Base-by-base conservation (phyloP, 306 rosid species). In the Datisca glomerata region DNA sequence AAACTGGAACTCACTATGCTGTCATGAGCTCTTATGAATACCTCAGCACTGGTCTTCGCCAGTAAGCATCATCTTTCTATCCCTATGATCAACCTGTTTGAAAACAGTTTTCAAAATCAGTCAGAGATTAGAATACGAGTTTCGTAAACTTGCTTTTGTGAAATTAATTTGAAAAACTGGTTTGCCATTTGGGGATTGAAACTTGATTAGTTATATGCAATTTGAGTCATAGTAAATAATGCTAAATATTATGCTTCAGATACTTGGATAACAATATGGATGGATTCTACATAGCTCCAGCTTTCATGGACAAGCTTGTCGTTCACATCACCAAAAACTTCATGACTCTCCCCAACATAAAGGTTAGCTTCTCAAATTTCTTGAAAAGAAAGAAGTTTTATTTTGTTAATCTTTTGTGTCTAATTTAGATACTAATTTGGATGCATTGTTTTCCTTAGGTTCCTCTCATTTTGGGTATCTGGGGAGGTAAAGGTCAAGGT, bases 401-500 rank as follows among this genome's bases (percentile, higher is more conserved):
- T n/a, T n/a, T n/a, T n/a, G n/a, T n/a, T n/a, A n/a, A n/a, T n/a
- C 12, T 8, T 24, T 10, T 34, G 12, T 18, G n/a, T n/a, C n/a
- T 48, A 13, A 36, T 46, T 40, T 49, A 47, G 29, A 42, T 36
- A 21, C 27, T 55, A 7, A 11, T 35, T 21, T 25, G 21, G 13
- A 33, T 27, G 5, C 22, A 24, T 44, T 6, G 20, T 8, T 21
- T 19, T 31, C 9, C 7, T 32, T 33, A 68, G 74, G 34, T 68
- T 51, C 74, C 74, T 28, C 69, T 68, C 37, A 68, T 68, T 45
- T 60, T 68, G 38, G 74, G 74, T 50, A 21, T 68, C 8, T 68
- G 74, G 74, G 74, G 74, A 61, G 74, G 74, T 41, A 68, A 68
- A 35, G 74, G 75, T 37, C 75, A 68, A 42, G 75, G 75, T n/a